These are phyloP conservation scores for Nakataea oryzae DNA, from an alignment of 2,329 filamentous ascomycete species.

Conservation along the genomic window DNA sequence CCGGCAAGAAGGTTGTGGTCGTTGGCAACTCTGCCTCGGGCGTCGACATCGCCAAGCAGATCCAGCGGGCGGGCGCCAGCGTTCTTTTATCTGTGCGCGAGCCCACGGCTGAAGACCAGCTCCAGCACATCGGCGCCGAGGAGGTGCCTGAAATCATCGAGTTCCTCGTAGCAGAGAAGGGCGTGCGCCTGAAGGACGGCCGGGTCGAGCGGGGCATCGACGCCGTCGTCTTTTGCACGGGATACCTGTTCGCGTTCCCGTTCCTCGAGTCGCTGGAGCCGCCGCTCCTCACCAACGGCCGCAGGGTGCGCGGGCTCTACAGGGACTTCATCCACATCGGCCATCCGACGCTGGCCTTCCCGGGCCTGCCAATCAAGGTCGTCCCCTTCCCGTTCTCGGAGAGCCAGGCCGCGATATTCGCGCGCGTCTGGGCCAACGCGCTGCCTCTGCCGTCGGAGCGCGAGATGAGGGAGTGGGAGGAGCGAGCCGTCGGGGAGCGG, in stretches of 20 bases:
- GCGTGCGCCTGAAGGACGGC: slow-evolving; percentile 55
- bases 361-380: slow-evolving; percentile 67
- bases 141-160: slow-evolving; percentile 49
- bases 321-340: slow-evolving; percentile 68
- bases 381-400: slow-evolving; percentile 81
- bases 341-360: slow-evolving; percentile 70
- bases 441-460: slow-evolving; percentile 50
- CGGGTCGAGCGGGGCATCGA: slow-evolving; percentile 59
- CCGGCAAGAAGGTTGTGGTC: slow-evolving; percentile 64
- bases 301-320: slow-evolving; percentile 61
- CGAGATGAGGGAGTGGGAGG: slow-evolving; percentile 65
- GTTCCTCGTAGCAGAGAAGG: slow-evolving; percentile 42
- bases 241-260: slow-evolving; percentile 77
- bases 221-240: slow-evolving; percentile 75
- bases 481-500: slow-evolving; percentile 38
- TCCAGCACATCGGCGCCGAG: slow-evolving; percentile 33
- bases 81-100: slow-evolving; percentile 53
- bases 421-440: slow-evolving; percentile 65
- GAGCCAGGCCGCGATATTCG: slow-evolving; percentile 65
- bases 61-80: slow-evolving; percentile 30
- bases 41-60: slow-evolving; percentile 71
- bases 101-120: slow-evolving; percentile 31
- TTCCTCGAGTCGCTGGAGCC: slow-evolving; percentile 44
- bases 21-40: slow-evolving; percentile 81
- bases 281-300: slow-evolving; percentile 56